A percentile compares a stretch with the other conserved stretches of the same genome.
Conservation (phyloP, 768 basidiomycete genomes). For the Lentinula sp. region DNA sequence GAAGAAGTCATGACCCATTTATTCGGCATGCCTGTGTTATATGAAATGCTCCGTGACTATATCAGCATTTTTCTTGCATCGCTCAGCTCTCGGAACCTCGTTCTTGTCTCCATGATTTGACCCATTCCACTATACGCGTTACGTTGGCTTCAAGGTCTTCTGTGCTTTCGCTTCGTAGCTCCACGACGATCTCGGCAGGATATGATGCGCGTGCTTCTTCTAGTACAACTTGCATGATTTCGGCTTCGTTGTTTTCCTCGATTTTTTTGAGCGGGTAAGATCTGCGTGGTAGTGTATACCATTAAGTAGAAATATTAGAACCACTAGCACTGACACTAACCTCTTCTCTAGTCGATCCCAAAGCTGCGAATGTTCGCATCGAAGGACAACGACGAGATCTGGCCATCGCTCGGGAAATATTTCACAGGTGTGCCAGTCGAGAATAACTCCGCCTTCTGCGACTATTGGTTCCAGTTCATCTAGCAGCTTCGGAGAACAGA, state of each 20-base stretch:
- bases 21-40: background rate
- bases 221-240: slow-evolving; percentile 92
- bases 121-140: slow-evolving; percentile 84
- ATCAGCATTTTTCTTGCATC: background rate
- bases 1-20: background rate
- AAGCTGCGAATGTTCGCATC: slow-evolving; percentile 79
- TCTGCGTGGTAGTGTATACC: slow-evolving; percentile 21
- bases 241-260: slow-evolving; percentile 96
- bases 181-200: slow-evolving; percentile 79
- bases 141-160: slow-evolving; percentile 87
- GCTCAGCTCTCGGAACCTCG: slow-evolving; percentile 14
- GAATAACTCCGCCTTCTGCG: slow-evolving; percentile 68
- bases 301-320: background rate
- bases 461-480: slow-evolving; percentile 81
- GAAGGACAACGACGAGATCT: slow-evolving; percentile 89
- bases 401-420: slow-evolving; percentile 95
- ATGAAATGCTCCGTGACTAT: background rate
- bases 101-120: slow-evolving; percentile 59
- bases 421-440: slow-evolving; percentile 95
- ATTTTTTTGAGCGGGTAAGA: slow-evolving; percentile 89
- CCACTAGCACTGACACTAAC: slow-evolving; percentile 35
- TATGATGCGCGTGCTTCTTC: slow-evolving; percentile 89
- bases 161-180: slow-evolving; percentile 67
- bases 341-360: slow-evolving; percentile 91
- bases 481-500: slow-evolving; percentile 49